These are phyloP conservation scores for Aphanomyces euteiches DNA, from an alignment of 352 stramenopile species.

Conservation along the genomic window DNA sequence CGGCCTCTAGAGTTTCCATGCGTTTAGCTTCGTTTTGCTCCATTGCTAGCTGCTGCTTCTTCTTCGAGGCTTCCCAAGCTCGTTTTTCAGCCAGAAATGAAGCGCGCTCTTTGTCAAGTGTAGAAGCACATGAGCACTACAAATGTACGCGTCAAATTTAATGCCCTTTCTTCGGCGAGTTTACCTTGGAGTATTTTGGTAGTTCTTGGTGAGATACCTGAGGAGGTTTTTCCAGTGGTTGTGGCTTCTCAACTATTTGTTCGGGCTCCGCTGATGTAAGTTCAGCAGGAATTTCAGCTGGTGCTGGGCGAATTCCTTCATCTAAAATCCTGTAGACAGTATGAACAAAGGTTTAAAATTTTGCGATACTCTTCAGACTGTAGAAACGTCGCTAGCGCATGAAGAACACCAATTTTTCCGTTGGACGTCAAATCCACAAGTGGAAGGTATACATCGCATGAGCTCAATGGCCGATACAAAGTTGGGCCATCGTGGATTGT, in stretches of 20 bases:
- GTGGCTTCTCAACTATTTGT: not conserved
- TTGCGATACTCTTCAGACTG: not conserved
- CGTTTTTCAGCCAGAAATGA: conserved; percentile 4
- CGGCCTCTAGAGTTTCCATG: conserved; percentile 74
- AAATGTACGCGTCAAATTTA: not conserved
- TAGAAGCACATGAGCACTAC: not conserved
- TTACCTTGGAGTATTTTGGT: not conserved
- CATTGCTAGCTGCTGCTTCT: conserved; percentile 48
- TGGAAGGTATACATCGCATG: conserved; percentile 18
- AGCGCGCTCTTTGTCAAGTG: not conserved
- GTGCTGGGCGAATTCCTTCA: not conserved
- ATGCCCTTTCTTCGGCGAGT: not conserved
- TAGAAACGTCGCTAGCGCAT: conserved; percentile 8
- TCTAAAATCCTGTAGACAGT: not conserved
- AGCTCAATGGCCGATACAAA: not conserved
- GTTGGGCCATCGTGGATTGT: not conserved
- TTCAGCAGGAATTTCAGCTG: not conserved
- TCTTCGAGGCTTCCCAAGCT: conserved; percentile 39
- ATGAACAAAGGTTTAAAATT: not conserved
- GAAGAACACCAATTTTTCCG: not conserved
- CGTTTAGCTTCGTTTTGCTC: conserved; percentile 58
- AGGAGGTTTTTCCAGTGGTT: not conserved
- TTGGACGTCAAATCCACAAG: not conserved
- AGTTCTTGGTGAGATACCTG: not conserved
- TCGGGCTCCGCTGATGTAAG: not conserved